phyloP scores from a whole-genome alignment of 768 basidiomycete genomes.

The Obba rivulosa region DNA sequence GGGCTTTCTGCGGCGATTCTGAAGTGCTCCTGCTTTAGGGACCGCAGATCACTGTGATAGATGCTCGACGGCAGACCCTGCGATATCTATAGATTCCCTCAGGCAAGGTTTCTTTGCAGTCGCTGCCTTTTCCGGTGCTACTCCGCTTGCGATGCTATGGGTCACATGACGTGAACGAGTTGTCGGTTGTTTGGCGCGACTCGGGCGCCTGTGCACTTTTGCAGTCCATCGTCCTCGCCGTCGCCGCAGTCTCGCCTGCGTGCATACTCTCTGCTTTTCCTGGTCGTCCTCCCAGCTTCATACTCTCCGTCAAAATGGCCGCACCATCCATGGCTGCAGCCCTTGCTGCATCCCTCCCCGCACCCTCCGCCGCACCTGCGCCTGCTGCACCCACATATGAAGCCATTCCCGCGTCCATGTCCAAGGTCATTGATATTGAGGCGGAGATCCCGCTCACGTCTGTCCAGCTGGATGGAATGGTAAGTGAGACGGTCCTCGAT shows the following conservation, averaged over 20 bases:
- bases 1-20: no score
- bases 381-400: constrained; percentile 71
- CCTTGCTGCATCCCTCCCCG: constrained; percentile 77
- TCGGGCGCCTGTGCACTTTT: not conserved
- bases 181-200: constrained; percentile 13
- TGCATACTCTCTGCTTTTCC: not conserved
- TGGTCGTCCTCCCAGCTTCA: not conserved
- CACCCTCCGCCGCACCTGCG: constrained; percentile 53
- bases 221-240: not conserved
- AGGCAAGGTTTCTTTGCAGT: no score
- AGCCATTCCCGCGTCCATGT: constrained; percentile 88
- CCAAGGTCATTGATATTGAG: constrained; percentile 90
- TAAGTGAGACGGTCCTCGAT: constrained; percentile 32
- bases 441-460: constrained; percentile 74
- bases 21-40: no score
- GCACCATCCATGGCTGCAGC: constrained; percentile 85
- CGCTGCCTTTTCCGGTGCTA: no score
- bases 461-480: constrained; percentile 86
- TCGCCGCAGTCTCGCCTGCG: no score
- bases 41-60: no score
- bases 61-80: no score
- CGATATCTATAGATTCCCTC: no score
- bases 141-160: not conserved
- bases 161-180: constrained; percentile 14
- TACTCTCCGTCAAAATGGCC: constrained; percentile 15